Conservation (phyloP, 805 yeast genomes). For the Wickerhamomyces subpelliculosus region DNA sequence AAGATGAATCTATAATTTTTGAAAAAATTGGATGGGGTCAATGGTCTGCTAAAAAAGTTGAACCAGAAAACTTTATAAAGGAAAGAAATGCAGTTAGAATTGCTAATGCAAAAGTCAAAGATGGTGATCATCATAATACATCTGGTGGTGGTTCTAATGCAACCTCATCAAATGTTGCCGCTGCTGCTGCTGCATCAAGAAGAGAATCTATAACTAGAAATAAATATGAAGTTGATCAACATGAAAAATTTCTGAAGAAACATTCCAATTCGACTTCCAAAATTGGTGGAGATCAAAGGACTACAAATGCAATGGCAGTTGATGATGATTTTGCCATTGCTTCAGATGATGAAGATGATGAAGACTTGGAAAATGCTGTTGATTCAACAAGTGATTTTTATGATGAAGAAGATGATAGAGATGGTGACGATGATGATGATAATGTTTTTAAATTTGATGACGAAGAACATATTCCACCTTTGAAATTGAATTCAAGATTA, state of each 20-base stretch:
- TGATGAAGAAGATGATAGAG: conserved; percentile 31
- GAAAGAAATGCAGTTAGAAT: conserved; percentile 36
- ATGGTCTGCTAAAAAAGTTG: conserved; percentile 71
- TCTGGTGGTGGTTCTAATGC: too few species aligned
- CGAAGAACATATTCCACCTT: conserved; percentile 25
- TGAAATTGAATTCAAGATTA: conserved; percentile 18
- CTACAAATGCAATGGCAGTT: conserved; percentile 29
- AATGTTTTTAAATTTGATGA: conserved; percentile 29
- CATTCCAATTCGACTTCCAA: too few species aligned
- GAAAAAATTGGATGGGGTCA: conserved; percentile 98
- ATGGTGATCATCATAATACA: conserved; percentile 18
- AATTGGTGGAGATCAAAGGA: too few species aligned
- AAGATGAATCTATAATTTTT: conserved; percentile 50
- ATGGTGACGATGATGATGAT: conserved; percentile 24
- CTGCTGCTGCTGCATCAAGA: too few species aligned
- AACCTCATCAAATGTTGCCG: too few species aligned
- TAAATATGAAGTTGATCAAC: conserved; percentile 20
- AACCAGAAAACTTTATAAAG: conserved; percentile 26
- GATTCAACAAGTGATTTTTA: conserved; percentile 21
- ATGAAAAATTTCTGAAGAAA: conserved; percentile 15
- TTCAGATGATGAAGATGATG: conserved; percentile 14
- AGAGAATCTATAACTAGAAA: conserved; percentile 24
- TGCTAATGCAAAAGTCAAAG: conserved; percentile 37
- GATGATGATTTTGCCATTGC: conserved; percentile 26
- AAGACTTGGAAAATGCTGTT: conserved; percentile 28